Evolutionary conservation across 2,329 filamentous ascomycete genomes (phyloP), one percentile per base, ranked within the genome.

Genomic region (Aureobasidium sp.): DNA sequence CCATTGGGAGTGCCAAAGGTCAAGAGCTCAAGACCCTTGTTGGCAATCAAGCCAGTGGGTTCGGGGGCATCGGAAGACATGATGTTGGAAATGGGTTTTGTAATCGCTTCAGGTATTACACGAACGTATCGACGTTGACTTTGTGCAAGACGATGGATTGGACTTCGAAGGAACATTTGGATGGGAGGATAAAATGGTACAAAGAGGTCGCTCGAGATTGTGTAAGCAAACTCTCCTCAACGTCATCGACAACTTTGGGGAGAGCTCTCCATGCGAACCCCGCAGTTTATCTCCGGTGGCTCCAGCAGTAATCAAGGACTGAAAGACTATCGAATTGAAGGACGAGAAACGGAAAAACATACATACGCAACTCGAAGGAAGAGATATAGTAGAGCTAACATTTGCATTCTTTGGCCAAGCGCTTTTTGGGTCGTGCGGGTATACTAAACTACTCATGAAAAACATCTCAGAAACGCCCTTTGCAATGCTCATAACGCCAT

Each of bases 21-120:
- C 36, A 88, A 75, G 64, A 87, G 80, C 75, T 88, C 85, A 64
- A 87, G 84, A 73, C 85, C 85, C 57, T 81, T 82, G 66, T 79
- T 83, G 67, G 84, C 84, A 66, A 84, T 82, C 63, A 86, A 76
- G 62, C 84, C 84, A 6, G 79, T 83, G 20, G 82, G 80, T 67
- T 60, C 57, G 6, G 57, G 46, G 41, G 32, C 46, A 17, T 50
- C 44, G 26, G 57, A 59, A 32, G 56, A 60, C 57, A 60, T 60
- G 57, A 23, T 60, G 32, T 50, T 50, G 41, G 44, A 47, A 32
- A 29, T 53, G 20, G 55, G 32, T 50, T 61, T 56, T 5, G 47
- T 32, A 17, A 58, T 62, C 29, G 46, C 37, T 52, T 61, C 50
- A 13, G 61, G 61, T 39, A 62, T 50, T 20, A 62, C 52, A 29